phyloP scores from a whole-genome alignment of 2,329 filamentous ascomycete species.

The Pestalotiopsis sp. region DNA sequence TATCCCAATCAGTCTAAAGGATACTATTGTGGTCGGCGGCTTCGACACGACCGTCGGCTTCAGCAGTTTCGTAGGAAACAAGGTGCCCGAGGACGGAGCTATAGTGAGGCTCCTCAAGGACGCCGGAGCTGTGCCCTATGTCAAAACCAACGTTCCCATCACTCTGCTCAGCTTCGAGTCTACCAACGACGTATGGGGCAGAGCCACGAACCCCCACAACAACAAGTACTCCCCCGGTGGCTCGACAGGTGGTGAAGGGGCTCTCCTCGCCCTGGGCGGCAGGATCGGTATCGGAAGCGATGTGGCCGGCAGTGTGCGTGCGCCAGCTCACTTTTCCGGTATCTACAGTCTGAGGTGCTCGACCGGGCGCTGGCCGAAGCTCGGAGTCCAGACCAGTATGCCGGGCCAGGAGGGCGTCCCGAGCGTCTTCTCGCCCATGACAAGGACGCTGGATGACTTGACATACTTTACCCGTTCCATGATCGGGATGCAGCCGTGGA shows the following conservation, averaged over 20 bases:
- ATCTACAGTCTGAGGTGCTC: conserved; percentile 87
- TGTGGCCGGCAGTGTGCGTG: conserved; percentile 85
- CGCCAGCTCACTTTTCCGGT: conserved; percentile 86
- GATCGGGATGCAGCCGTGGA: conserved; percentile 84
- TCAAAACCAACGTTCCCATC: conserved; percentile 89
- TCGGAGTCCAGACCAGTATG: conserved; percentile 84
- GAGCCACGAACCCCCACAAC: conserved; percentile 81
- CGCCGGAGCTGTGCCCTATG: conserved; percentile 86
- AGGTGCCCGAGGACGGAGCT: conserved; percentile 66
- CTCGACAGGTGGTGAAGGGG: conserved; percentile 84
- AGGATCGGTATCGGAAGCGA: conserved; percentile 90
- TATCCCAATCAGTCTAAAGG: conserved; percentile 85
- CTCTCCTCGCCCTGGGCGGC: conserved; percentile 79
- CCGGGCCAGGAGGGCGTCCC: conserved; percentile 88
- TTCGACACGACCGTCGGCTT: conserved; percentile 86
- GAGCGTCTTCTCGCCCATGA: conserved; percentile 91
- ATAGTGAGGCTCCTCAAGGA: conserved; percentile 80
- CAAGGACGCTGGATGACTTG: conserved; percentile 80
- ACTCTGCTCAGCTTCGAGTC: conserved; percentile 88
- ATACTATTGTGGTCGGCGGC: conserved; percentile 75
- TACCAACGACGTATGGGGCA: conserved; percentile 78
- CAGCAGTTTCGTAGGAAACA: conserved; percentile 71
- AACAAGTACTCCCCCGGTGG: conserved; percentile 84
- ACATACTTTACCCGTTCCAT: conserved; percentile 81
- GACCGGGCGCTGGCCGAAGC: conserved; percentile 88